These are phyloP conservation scores for Lasiosphaeria ovina DNA, from an alignment of 495 filamentous ascomycete genomes.

Conservation along the genomic window DNA sequence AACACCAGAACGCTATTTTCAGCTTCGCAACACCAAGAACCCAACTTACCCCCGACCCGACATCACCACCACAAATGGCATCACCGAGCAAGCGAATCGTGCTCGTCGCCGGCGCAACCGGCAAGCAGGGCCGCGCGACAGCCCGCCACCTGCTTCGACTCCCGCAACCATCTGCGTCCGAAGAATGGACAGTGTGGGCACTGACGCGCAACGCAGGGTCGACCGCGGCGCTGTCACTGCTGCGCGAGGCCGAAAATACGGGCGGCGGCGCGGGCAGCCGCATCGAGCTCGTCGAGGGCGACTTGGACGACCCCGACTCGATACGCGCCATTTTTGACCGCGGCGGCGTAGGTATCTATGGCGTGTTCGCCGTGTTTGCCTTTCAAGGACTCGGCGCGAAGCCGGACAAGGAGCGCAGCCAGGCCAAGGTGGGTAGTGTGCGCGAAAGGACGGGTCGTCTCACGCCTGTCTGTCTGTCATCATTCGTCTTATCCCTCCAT, in stretches of 20 bases:
- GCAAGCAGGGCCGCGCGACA: constrained; percentile 37
- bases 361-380: constrained; percentile 34
- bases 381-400: constrained; percentile 31
- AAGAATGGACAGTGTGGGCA: constrained; percentile 32
- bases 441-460: too few relatives aligned
- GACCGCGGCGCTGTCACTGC: constrained; percentile 21
- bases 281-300: constrained; percentile 35
- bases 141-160: constrained; percentile 1
- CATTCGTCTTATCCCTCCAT: not conserved
- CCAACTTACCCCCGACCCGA: too few relatives aligned
- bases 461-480: not conserved
- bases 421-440: constrained; percentile 25
- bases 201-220: constrained; percentile 33
- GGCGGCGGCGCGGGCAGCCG: constrained; percentile 9
- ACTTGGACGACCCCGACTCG: constrained; percentile 26
- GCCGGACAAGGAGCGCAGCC: constrained; percentile 24
- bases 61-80: too few relatives aligned
- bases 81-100: constrained; percentile 17
- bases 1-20: too few relatives aligned
- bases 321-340: constrained; percentile 29
- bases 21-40: too few relatives aligned
- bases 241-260: constrained; percentile 6
- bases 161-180: not conserved
- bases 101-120: constrained; percentile 41
- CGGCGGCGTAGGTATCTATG: constrained; percentile 28